Percentiles rank a stretch among this genome's conserved stretches.
Evolutionary conservation across 2,329 filamentous ascomycete genomes (phyloP).

Genomic region (Elsinoe perseae): DNA sequence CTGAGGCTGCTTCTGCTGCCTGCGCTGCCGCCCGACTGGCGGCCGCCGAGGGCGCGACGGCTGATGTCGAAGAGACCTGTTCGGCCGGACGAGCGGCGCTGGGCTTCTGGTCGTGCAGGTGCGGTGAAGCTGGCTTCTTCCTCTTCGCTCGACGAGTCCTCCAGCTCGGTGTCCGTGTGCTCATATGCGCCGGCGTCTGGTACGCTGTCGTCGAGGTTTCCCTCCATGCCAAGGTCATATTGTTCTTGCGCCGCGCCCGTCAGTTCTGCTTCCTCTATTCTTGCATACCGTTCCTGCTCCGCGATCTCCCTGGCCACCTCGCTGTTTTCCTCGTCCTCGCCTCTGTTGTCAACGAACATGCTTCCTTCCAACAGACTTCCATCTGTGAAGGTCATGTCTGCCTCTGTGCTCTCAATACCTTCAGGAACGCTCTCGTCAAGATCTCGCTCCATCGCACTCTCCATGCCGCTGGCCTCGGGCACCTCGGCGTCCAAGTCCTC

Average conservation of each 20-base stretch:
- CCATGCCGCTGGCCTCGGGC: slow-evolving; percentile 36
- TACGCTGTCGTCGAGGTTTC: slow-evolving; percentile 42
- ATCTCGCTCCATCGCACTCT: slow-evolving; percentile 29
- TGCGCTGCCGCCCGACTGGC: slow-evolving; percentile 17
- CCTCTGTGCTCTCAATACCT: slow-evolving; percentile 29
- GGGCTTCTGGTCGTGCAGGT: neutral
- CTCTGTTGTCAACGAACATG: slow-evolving; percentile 30
- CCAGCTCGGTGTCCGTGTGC: slow-evolving; percentile 47
- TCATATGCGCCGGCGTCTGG: slow-evolving; percentile 48
- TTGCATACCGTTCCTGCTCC: slow-evolving; percentile 36
- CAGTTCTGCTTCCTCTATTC: slow-evolving; percentile 41
- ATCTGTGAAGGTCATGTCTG: slow-evolving; percentile 48
- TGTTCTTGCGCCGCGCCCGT: slow-evolving; percentile 41
- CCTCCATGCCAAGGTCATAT: slow-evolving; percentile 35
- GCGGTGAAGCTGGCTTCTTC: slow-evolving; percentile 20
- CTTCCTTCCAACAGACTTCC: slow-evolving; percentile 42
- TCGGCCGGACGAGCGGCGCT: neutral
- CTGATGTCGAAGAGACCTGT: slow-evolving; percentile 23
- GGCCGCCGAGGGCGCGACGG: slow-evolving; percentile 19
- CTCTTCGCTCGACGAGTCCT: slow-evolving; percentile 32
- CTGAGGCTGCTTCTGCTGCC: slow-evolving; percentile 26
- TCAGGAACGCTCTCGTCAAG: slow-evolving; percentile 26
- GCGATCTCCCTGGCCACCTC: slow-evolving; percentile 29
- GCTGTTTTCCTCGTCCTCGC: slow-evolving; percentile 26
- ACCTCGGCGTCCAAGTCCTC: slow-evolving; percentile 65